Base-by-base conservation (phyloP, 2,329 filamentous ascomycete species). In the Colletotrichum zoysiae region DNA sequence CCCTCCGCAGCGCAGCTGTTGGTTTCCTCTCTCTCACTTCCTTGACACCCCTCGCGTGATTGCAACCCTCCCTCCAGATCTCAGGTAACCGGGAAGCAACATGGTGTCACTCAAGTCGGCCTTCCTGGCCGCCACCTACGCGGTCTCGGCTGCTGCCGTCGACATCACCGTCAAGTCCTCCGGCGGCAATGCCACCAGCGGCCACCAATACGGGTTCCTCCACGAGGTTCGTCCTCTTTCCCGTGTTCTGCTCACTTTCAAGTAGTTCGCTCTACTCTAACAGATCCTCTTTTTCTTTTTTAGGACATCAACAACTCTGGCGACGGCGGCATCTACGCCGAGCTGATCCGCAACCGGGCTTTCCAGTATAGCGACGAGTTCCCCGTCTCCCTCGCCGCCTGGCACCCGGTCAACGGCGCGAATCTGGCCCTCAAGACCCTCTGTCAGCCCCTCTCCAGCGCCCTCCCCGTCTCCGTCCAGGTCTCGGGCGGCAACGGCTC, bases 321-420 rank as follows among this genome's bases (percentile, higher is more conserved):
- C 2, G 92, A 94, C 77, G 91, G 92, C 30, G 92, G 91, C 6
- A 88, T 93, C 73, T 93, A 94, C 77, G 91, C 89, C 60, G 91
- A 94, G 77, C 80, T 94, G 67, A 87, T 94, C 68, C 87, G 86
- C 63, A 94, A 94, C 79, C 87, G 91, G 60, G 92, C 91, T 14
- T 93, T 94, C 76, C 92, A 94, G 79, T 82, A 82, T 65, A 85
- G 82, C 71, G 79, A 81, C 26, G 75, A 76, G 20, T 85, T 79
- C 71, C 84, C 83, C 4, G 79, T 81, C 50, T 83, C 82, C 5
- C 80, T 89, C 2, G 79, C 81, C n/a, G 83, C 79, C 20, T 88
- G 86, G 85, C 79, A 78, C 20, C 74, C 84, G 1, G 73, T 87
- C 60, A 83, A 84, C 62, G 81, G 79, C 38, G 83, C 85, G 12